Percentiles rank a stretch among this genome's conserved stretches.
phyloP scores from a whole-genome alignment of 768 basidiomycete genomes.

The Calocybe indica region DNA sequence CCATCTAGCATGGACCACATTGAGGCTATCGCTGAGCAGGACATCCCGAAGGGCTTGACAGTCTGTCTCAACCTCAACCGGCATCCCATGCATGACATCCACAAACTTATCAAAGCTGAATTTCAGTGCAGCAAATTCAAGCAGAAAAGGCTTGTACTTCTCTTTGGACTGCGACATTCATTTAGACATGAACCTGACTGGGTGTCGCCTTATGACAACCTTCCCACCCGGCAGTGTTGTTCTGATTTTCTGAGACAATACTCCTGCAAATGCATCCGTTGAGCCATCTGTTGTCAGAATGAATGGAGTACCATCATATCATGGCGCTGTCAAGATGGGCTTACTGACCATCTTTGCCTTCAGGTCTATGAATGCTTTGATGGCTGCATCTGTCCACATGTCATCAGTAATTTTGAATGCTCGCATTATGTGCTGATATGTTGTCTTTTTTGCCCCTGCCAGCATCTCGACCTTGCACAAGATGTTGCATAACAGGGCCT shows the following conservation, averaged over 20 bases:
- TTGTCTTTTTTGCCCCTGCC: not conserved
- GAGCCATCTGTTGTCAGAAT: slow-evolving; percentile 28
- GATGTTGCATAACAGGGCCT: slow-evolving; percentile 24
- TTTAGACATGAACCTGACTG: slow-evolving; percentile 25
- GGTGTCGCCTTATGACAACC: slow-evolving; percentile 12
- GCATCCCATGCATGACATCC: slow-evolving; percentile 18
- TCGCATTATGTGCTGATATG: slow-evolving; percentile 11
- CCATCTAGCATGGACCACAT: slow-evolving; percentile 20
- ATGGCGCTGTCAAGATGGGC: slow-evolving; percentile 23
- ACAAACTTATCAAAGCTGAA: slow-evolving; percentile 22
- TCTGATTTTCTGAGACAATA: slow-evolving; percentile 19
- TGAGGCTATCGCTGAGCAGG: slow-evolving; percentile 17
- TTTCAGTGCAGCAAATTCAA: slow-evolving; percentile 30
- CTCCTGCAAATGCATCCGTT: slow-evolving; percentile 24
- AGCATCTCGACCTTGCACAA: slow-evolving; percentile 13
- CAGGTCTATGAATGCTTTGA: slow-evolving; percentile 16
- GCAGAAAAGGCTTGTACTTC: slow-evolving; percentile 21
- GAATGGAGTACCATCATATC: slow-evolving; percentile 26
- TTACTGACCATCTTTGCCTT: slow-evolving; percentile 23
- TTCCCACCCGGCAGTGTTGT: slow-evolving; percentile 13
- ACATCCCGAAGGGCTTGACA: slow-evolving; percentile 24
- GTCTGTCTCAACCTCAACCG: slow-evolving; percentile 24
- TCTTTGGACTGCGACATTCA: slow-evolving; percentile 18
- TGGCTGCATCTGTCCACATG: slow-evolving; percentile 13
- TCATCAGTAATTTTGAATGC: slow-evolving; percentile 6